Conservation (phyloP, 2,329 filamentous ascomycete species). For the Nakataea oryzae region DNA sequence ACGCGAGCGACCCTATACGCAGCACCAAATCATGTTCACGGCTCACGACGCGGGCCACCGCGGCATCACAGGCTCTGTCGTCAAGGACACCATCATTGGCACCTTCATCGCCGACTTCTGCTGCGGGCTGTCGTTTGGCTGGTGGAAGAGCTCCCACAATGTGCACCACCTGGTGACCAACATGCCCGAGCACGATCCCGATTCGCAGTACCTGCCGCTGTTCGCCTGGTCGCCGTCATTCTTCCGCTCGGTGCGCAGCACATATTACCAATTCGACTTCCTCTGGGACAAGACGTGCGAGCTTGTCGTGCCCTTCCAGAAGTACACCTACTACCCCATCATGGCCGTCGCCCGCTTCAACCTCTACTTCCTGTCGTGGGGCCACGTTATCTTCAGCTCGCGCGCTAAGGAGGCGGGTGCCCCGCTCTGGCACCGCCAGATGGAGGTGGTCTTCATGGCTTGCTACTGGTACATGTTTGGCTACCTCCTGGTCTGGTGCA, state of each 20-base stretch:
- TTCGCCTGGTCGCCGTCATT: slow-evolving; percentile 59
- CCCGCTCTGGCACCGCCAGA: slow-evolving; percentile 58
- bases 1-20: slow-evolving; percentile 19
- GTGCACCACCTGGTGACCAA: slow-evolving; percentile 60
- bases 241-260: slow-evolving; percentile 51
- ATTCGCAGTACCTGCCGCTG: slow-evolving; percentile 57
- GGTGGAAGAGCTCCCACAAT: slow-evolving; percentile 62
- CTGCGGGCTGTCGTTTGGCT: slow-evolving; percentile 55
- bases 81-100: slow-evolving; percentile 47
- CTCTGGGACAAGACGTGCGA: slow-evolving; percentile 51
- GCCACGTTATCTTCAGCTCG: slow-evolving; percentile 44
- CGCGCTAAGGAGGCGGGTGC: slow-evolving; percentile 34
- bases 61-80: slow-evolving; percentile 50
- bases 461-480: slow-evolving; percentile 62
- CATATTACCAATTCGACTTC: slow-evolving; percentile 57
- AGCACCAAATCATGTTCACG: slow-evolving; percentile 57
- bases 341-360: slow-evolving; percentile 63
- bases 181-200: slow-evolving; percentile 47
- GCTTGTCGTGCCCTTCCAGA: slow-evolving; percentile 48
- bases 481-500: slow-evolving; percentile 51
- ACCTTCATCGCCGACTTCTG: slow-evolving; percentile 55
- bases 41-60: slow-evolving; percentile 56
- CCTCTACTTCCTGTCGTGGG: slow-evolving; percentile 57
- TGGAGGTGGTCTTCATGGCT: slow-evolving; percentile 51
- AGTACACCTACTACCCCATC: slow-evolving; percentile 59